Evolutionary conservation across 805 yeast genomes (phyloP).

Genomic region (Maudiozyma turicensis): DNA sequence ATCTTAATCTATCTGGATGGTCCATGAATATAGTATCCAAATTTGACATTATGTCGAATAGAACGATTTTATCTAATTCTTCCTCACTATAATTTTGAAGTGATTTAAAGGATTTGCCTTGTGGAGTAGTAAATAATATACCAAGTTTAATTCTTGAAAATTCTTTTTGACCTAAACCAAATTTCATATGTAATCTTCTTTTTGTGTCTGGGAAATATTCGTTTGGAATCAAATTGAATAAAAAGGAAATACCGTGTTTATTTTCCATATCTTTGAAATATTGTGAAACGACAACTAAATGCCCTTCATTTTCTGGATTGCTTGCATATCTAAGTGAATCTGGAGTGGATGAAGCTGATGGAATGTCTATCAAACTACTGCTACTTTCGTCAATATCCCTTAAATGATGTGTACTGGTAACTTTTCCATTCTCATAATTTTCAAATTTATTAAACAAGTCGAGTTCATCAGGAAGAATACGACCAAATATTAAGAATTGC

Average conservation of each 20-base stretch:
- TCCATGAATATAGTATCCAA: slow-evolving; percentile 65
- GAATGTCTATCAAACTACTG: not conserved
- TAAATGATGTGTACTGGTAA: not conserved
- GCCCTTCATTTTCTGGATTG: slow-evolving; percentile 18
- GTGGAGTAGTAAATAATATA: slow-evolving; percentile 24
- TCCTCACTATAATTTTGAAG: slow-evolving; percentile 42
- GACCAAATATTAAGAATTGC: slow-evolving; percentile 35
- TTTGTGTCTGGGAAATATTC: slow-evolving; percentile 59
- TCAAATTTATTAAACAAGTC: slow-evolving; percentile 18
- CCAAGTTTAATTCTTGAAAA: slow-evolving; percentile 62
- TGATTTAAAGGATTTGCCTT: slow-evolving; percentile 30
- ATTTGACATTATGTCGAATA: slow-evolving; percentile 45
- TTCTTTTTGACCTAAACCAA: slow-evolving; percentile 74
- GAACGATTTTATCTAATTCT: slow-evolving; percentile 31
- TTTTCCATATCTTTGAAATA: slow-evolving; percentile 58
- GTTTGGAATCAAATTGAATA: slow-evolving; percentile 57
- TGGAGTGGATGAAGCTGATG: slow-evolving; percentile 2
- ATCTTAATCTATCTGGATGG: slow-evolving; percentile 73
- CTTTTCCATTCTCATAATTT: slow-evolving; percentile 8
- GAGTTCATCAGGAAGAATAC: slow-evolving; percentile 36
- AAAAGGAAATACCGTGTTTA: slow-evolving; percentile 78
- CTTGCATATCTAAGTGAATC: slow-evolving; percentile 5
- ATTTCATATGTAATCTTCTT: slow-evolving; percentile 51
- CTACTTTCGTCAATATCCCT: slow-evolving; percentile 1
- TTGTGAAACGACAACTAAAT: slow-evolving; percentile 60